Evolutionary conservation across 768 basidiomycete species (phyloP), one percentile per base, ranked within the genome.

Genomic region (Heimioporus sp.): DNA sequence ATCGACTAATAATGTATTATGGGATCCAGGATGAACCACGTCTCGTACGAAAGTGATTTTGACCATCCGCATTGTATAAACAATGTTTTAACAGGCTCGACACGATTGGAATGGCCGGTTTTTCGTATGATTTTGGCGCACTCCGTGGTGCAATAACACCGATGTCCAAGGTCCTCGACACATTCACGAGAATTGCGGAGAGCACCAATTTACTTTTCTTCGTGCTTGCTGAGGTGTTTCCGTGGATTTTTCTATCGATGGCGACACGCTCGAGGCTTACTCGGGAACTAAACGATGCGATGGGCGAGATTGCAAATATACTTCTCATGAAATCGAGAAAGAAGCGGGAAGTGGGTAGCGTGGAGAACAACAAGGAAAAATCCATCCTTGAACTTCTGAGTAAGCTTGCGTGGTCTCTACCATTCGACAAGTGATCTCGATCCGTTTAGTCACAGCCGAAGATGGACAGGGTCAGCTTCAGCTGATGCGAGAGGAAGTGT

Each of bases 31-130:
- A 72, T 71, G 72, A 72, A 69, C 43, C 65, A 64, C 35, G 57
- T 72, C 24, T 69, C 71, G 69, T 70, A 46, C 19, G 70, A 11
- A 24, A 17, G 5, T 2, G 0, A 9, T 13, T 0, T 15, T 6
- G 6, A 31, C 19, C 20, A 43, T 12, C 2, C 24, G 24, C 24
- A 4, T 2, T 9, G 10, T 30, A 4, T 11, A 10, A 3, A 17
- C 36, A 46, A n/a, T 3, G 16, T 43, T 19, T 15, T 19, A 20
- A 21, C 7, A 82, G 81, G 10, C 67, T 85, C 5, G 83, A 85
- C 57, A 75, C 71, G 1, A 72, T 85, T 45, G 81, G 83, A 13
- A 77, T 83, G 32, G 80, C 80, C 9, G 80, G 81, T 0, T 85
- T 84, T 51, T 77, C 78, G 5, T 76, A 84, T 56, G 71, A 82